These are phyloP conservation scores for Diaporthe longicolla DNA, from an alignment of 2,329 filamentous ascomycete genomes.

Conservation along the genomic window DNA sequence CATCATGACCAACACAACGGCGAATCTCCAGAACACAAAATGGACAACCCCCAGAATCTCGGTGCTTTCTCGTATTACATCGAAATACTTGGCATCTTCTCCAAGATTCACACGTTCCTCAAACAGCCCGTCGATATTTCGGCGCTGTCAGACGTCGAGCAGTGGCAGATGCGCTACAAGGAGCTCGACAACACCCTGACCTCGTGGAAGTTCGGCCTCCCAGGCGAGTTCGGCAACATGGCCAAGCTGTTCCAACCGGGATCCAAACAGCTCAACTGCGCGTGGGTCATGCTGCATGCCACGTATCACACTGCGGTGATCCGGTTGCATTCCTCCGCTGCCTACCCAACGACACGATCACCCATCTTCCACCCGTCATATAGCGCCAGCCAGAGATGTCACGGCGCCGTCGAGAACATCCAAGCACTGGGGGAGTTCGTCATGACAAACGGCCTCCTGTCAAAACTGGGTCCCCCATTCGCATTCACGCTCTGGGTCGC, in stretches of 20 bases:
- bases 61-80: constrained; percentile 93
- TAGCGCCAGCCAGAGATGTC: constrained; percentile 85
- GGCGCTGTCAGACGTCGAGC: constrained; percentile 85
- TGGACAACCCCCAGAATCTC: constrained; percentile 82
- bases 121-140: constrained; percentile 92
- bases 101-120: constrained; percentile 88
- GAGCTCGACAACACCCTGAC: constrained; percentile 85
- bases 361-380: constrained; percentile 92
- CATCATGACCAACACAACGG: constrained; percentile 37
- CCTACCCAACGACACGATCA: constrained; percentile 90
- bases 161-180: constrained; percentile 90
- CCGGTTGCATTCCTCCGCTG: constrained; percentile 90
- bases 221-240: constrained; percentile 87
- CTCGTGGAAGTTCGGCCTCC: constrained; percentile 87
- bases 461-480: constrained; percentile 89
- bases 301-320: constrained; percentile 93
- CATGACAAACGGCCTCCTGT: constrained; percentile 79
- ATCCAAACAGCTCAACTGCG: constrained; percentile 80
- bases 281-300: constrained; percentile 92
- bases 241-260: constrained; percentile 81
- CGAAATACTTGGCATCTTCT: constrained; percentile 88
- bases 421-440: constrained; percentile 84
- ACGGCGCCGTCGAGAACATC: constrained; percentile 86
- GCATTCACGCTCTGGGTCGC: constrained; percentile 95
- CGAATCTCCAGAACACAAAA: constrained; percentile 69